Conservation (phyloP, 257 asterid genomes). For the Solanum medicagineum region DNA sequence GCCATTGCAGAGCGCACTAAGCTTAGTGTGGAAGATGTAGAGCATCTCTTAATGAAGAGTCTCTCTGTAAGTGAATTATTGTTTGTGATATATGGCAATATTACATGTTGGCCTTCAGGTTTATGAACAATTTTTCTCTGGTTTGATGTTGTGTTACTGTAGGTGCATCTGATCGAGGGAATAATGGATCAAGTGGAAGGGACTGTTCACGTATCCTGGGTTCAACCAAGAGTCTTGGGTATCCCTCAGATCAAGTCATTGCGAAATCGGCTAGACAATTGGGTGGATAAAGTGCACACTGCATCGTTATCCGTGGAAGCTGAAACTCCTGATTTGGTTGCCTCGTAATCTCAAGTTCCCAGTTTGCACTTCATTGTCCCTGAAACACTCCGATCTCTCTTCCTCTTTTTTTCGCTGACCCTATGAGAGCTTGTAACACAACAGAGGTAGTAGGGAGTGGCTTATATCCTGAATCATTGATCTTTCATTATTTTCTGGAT, state of each 20-base stretch:
- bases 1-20: slow-evolving; percentile 77
- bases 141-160: slow-evolving; percentile 1
- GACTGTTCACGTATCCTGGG: slow-evolving; percentile 84
- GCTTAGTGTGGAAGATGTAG: slow-evolving; percentile 82
- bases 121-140: neutral
- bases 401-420: neutral
- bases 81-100: neutral
- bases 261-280: slow-evolving; percentile 67
- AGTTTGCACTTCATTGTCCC: neutral
- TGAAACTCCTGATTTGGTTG: slow-evolving; percentile 91
- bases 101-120: neutral
- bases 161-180: slow-evolving; percentile 95
- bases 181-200: slow-evolving; percentile 91
- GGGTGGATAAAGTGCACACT: slow-evolving; percentile 85
- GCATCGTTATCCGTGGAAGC: slow-evolving; percentile 92
- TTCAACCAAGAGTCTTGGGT: slow-evolving; percentile 93
- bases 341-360: slow-evolving; percentile 28
- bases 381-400: neutral
- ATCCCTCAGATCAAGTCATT: slow-evolving; percentile 75
- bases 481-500: neutral
- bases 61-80: slow-evolving; percentile 65
- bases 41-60: slow-evolving; percentile 93
- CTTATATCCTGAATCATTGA: neutral
- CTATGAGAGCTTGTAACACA: neutral
- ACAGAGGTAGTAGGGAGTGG: neutral